Evolutionary conservation across 2,329 filamentous ascomycete species (phyloP), one percentile per base, ranked within the genome.

Genomic region (Curvularia spicifera): DNA sequence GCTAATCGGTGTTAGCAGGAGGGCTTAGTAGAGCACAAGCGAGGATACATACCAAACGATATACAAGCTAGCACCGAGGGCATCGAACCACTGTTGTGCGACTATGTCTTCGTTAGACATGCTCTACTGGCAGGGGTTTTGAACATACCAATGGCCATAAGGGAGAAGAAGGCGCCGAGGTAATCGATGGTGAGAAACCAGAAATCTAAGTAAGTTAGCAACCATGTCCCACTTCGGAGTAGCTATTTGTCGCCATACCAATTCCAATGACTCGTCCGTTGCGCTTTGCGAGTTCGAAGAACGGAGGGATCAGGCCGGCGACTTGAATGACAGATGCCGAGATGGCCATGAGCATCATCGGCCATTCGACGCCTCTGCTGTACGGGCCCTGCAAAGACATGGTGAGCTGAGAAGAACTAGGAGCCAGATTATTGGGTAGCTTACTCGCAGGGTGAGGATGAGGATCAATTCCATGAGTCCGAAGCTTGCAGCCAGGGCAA

Each of bases 131-230:
- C 26, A 18, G 13, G 6, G 3, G 12, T 33, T 4, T 1, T 12
- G 20, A 20, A 60, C 80, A 28, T 77, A 85, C 84, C 83, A 9
- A 88, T 73, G 1, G 86, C 85, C 79, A 89, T 82, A 22, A 89
- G 79, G 0, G 85, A 88, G 71, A 89, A 88, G 56, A 89, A 80
- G 0, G 86, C 87, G 1, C 87, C 87, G 0, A 80, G 64, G 56
- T 82, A 87, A 66, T 89, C 87, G 64, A 88, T 84, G 0, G 76
- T 74, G 3, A 89, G 72, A 63, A 89, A 89, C 13, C 85, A 73
- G 69, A 82, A 84, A 61, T 82, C 81, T 81, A 50, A 22, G 49
- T 22, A 40, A 35, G 43, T 70, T 12, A 68, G 61, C 26, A 7
- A 29, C 15, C 10, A 7, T 29, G 12, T 29, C 2, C 24, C 5